Base-by-base conservation (phyloP, 2,329 filamentous ascomycete species). In the Fusarium equiseti region DNA sequence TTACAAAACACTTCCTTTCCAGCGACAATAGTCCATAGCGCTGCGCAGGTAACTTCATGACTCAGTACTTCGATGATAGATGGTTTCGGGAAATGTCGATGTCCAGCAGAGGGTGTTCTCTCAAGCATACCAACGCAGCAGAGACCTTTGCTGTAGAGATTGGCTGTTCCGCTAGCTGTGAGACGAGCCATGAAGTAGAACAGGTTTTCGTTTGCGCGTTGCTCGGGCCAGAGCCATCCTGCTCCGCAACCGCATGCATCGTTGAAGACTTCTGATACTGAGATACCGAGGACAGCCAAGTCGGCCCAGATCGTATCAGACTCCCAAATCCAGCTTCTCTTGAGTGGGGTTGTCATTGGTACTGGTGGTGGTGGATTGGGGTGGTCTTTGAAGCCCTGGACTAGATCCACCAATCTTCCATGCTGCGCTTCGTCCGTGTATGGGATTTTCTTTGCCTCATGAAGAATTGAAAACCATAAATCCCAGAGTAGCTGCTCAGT, bases 171-270 rank as follows among this genome's bases (percentile, higher is more conserved):
- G 0, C 16, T 35, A 0, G 45, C 38, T 1, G 64, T 59, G 0
- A 68, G 24, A 11, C 64, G 26, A 5, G 65, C 64, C 2, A 49
- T 16, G 8, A 68, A 68, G 0, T 42, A 42, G 0, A 20, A 40
- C 8, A 68, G 18, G 7, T 68, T 68, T 27, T 64, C 58, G 26
- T 49, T 51, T 2, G 58, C 64, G 1, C 48, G 35, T 7, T 52
- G 58, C 13, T 68, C 65, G 5, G 64, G 42, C 65, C 51, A 59
- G 3, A 51, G 0, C 65, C 65, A 68, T 12, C 65, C 64, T 0
- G 64, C 64, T 20, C 65, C 65, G 2, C 58, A 68, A 9, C 64
- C 65, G 5, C 58, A 63, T 0, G 18, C n/a, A 1, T 68, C 64
- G 1, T 68, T 68, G 0, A 43, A 63, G 2, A 52, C 51, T 22